Percentiles rank a stretch among this genome's conserved stretches.
phyloP scores from a whole-genome alignment of 257 asterid genomes.

The Solanum piurae region DNA sequence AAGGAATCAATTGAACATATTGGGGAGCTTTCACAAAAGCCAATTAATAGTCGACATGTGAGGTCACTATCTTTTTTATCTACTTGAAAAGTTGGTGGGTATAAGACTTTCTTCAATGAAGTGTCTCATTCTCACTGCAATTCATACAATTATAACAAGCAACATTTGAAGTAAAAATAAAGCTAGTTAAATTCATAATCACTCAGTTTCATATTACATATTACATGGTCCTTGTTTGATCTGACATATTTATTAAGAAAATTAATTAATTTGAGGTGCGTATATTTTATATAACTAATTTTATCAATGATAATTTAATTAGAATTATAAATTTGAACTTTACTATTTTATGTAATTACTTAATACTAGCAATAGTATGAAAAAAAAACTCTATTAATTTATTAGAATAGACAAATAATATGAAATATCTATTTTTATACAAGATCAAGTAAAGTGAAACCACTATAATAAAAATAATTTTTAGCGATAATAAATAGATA shows the following conservation, averaged over 20 bases:
- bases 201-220: background rate
- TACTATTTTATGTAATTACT: background rate
- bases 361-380: background rate
- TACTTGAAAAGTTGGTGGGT: background rate
- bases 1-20: background rate
- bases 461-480: too few relatives aligned
- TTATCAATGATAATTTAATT: background rate
- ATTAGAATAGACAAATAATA: too few relatives aligned
- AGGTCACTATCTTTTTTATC: background rate
- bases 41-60: background rate
- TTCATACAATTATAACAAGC: background rate
- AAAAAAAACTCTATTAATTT: too few relatives aligned
- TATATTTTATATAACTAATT: background rate
- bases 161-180: background rate
- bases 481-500: too few relatives aligned
- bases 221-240: background rate
- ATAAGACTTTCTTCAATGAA: background rate
- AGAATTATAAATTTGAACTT: background rate
- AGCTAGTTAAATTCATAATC: background rate
- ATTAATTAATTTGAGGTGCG: background rate
- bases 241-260: background rate
- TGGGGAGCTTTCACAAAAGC: background rate
- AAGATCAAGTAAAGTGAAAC: too few relatives aligned
- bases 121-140: background rate
- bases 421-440: background rate